Evolutionary conservation across 2,329 filamentous ascomycete species (phyloP), one percentile per base, ranked within the genome.

Genomic region (Stachybotrys elegans): DNA sequence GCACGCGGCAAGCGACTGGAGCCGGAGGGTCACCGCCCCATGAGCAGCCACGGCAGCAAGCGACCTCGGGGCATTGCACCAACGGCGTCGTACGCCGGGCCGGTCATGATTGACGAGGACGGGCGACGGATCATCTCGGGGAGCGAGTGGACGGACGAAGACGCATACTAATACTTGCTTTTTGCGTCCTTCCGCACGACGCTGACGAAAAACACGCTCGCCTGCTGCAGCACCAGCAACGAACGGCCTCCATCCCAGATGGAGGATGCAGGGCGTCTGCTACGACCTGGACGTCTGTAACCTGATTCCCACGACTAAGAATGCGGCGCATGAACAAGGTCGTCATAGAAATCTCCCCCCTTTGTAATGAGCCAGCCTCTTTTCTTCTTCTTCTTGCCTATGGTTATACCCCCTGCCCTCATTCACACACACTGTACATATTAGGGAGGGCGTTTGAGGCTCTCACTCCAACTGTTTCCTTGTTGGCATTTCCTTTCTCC

Each of bases 81-180:
- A n/a, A 58, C 68, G 9, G 56, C 63, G 36, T 63, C 65, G 29
- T 73, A 76, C 58, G 65, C 64, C 29, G 70, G 70, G 9, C 69
- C 72, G 49, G 68, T 67, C 31, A 71, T 73, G 63, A 62, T 76
- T 47, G 79, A 82, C 47, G 63, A 67, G n/a, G 73, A 82, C 27
- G 79, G 78, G n/a, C 76, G 79, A 59, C 71, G 80, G 25, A 79
- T 82, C 48, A 66, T 77, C n/a, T 81, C 77, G 23, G 78, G 77
- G 12, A 82, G 79, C 60, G 81, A 84, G 56, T 84, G 81, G 81
- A 82, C 79, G 2, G 81, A 84, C 49, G 80, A 83, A 58, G 79
- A 83, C 59, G 75, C 69, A 27, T 81, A 72, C 55, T 81, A 57
- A 67, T 47, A 40, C 41, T 14, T 36, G 11, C 16, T 16, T 22